Evolutionary conservation across 345 rosid species (phyloP).

Genomic region (Populus nigra): DNA sequence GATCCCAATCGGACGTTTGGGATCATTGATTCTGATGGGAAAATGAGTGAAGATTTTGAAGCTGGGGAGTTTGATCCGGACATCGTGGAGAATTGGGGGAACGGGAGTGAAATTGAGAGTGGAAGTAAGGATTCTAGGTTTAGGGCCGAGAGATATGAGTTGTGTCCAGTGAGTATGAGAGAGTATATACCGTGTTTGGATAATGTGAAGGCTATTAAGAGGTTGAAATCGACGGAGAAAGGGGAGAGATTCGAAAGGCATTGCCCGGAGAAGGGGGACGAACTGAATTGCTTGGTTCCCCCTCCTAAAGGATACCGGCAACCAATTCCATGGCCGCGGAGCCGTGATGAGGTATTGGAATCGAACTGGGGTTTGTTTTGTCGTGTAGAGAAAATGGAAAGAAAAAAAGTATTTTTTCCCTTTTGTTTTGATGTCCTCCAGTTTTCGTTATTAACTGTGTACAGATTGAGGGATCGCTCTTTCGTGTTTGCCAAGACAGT

Average conservation of each 20-base stretch:
- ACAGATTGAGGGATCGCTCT: background rate
- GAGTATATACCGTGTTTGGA: constrained; percentile 92
- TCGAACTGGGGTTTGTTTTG: background rate
- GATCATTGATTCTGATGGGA: constrained; percentile 72
- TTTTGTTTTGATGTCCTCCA: background rate
- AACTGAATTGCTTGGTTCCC: constrained; percentile 77
- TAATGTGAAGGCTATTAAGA: constrained; percentile 61
- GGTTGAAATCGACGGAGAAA: constrained; percentile 64
- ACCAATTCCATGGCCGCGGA: constrained; percentile 87
- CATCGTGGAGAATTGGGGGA: constrained; percentile 51
- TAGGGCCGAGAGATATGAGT: constrained; percentile 36
- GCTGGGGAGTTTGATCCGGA: constrained; percentile 74
- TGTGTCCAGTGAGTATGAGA: constrained; percentile 61
- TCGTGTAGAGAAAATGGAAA: background rate
- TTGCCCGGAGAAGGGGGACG: constrained; percentile 64
- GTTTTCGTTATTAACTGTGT: background rate
- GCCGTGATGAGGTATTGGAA: constrained; percentile 80
- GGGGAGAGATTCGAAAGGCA: constrained; percentile 84
- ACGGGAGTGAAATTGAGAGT: constrained; percentile 25
- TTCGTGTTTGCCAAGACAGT: background rate
- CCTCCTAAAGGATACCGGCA: constrained; percentile 64
- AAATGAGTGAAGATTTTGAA: constrained; percentile 77
- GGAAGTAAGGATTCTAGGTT: constrained; percentile 24
- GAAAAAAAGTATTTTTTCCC: background rate
- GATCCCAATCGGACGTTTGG: constrained; percentile 53